Base-by-base conservation (phyloP, 495 filamentous ascomycete species). In the Filosporella fistucella region DNA sequence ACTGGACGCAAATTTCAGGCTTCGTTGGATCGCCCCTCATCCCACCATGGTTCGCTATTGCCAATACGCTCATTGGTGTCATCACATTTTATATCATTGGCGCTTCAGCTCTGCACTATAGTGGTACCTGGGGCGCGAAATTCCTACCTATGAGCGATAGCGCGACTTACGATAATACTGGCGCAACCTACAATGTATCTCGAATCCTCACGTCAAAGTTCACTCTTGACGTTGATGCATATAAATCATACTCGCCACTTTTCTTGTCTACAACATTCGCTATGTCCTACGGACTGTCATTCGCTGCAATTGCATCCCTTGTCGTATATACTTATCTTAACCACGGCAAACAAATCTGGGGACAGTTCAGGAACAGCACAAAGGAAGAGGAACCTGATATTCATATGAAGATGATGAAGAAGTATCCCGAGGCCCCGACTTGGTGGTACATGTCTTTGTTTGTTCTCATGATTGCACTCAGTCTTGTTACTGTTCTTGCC, bases 211-310 rank as follows among this genome's bases (percentile, higher is more conserved):
- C 71, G 0, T 41, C 68, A 8, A 63, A 76, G 3, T 67, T 71
- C 20, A 77, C 70, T 6, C 66, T 84, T 35, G 64, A 80, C 36
- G 65, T 72, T 47, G 64, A 60, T 44, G 74, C 70, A 2, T 83
- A 84, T 59, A 64, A 80, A 45, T 57, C 63, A 2, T 84, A 85
- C 59, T 84, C 79, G 9, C 81, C 80, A 0, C 66, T 83, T 13
- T 85, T 79, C 49, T 62, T 85, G 13, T 82, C 77, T 60, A 82
- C 79, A 21, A 76, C 78, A 0, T 85, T 82, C 52, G 71, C 78
- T 39, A 60, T 84, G 39, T 74, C 78, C 0, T 89, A 87, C 46
- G 84, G 83, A 0, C 65, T 88, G 1, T 83, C 82, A 1, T 88
- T 88, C 54, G 85, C 85, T 13, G 78, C 84, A 25, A 76, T 88